These are phyloP conservation scores for Kandelia obovata DNA, from an alignment of 345 rosid genomes.

Conservation along the genomic window DNA sequence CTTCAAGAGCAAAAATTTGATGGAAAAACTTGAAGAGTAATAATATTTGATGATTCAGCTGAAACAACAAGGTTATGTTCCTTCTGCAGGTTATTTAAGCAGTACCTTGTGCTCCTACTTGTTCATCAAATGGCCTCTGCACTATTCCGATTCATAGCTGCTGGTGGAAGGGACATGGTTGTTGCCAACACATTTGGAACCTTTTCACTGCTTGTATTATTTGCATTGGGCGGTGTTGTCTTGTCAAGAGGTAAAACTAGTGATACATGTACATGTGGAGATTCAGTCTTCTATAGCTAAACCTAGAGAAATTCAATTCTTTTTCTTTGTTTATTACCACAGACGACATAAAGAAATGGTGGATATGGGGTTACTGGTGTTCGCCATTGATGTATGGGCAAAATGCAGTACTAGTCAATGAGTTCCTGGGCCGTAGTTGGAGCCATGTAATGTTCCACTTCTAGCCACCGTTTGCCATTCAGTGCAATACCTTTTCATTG, in stretches of 20 bases:
- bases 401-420: slow-evolving; percentile 57
- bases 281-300: neutral
- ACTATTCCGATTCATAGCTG: slow-evolving; percentile 51
- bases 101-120: slow-evolving; percentile 44
- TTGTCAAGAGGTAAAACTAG: slow-evolving; percentile 41
- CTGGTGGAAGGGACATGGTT: slow-evolving; percentile 50
- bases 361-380: slow-evolving; percentile 82
- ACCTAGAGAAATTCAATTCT: neutral
- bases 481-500: neutral
- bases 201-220: slow-evolving; percentile 42
- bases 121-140: slow-evolving; percentile 58
- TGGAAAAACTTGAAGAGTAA: neutral
- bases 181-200: slow-evolving; percentile 57
- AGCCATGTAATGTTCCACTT: slow-evolving; percentile 26
- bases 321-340: slow-evolving; percentile 5
- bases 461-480: neutral
- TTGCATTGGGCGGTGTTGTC: slow-evolving; percentile 58
- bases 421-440: slow-evolving; percentile 69
- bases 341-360: slow-evolving; percentile 76
- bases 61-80: neutral
- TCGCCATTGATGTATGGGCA: slow-evolving; percentile 83
- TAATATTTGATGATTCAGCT: neutral
- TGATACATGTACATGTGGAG: slow-evolving; percentile 17
- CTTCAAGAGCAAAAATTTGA: no score
- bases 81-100: slow-evolving; percentile 49